phyloP scores from a whole-genome alignment of 1,139 yeast species.

The Hyphopichia buzzinii region DNA sequence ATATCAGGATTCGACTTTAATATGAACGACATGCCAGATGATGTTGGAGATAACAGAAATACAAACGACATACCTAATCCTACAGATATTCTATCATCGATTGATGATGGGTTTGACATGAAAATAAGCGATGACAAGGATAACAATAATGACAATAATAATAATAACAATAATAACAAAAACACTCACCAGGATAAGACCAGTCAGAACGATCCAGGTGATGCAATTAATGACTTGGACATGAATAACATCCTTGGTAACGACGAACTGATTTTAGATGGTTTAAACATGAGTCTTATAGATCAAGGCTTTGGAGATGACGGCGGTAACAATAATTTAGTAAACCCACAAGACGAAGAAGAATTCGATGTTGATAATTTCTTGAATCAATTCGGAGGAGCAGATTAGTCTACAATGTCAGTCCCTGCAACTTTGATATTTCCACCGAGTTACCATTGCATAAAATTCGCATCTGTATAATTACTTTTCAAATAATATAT shows the following conservation, averaged over 20 bases:
- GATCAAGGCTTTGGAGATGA: constrained; percentile 33
- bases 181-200: constrained; percentile 9
- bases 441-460: no score
- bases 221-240: constrained; percentile 29
- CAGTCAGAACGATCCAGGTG: constrained; percentile 7
- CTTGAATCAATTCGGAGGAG: constrained; percentile 44
- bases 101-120: constrained; percentile 15
- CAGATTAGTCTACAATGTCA: constrained; percentile 14
- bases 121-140: constrained; percentile 7
- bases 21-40: constrained; percentile 21
- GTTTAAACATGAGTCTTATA: constrained; percentile 42
- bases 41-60: constrained; percentile 8
- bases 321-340: constrained; percentile 11
- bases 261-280: constrained; percentile 45
- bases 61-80: constrained; percentile 34
- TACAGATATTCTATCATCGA: constrained; percentile 36
- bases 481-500: no score
- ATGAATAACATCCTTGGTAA: constrained; percentile 43
- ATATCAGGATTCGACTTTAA: constrained; percentile 32
- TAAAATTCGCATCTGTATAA: no score
- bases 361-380: constrained; percentile 50
- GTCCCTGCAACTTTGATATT: no score
- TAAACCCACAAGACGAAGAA: constrained; percentile 26
- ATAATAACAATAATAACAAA: constrained; percentile 8
- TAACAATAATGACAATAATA: constrained; percentile 7